phyloP scores from a whole-genome alignment of 2,329 filamentous ascomycete species.

The Coniochaeta sp. region DNA sequence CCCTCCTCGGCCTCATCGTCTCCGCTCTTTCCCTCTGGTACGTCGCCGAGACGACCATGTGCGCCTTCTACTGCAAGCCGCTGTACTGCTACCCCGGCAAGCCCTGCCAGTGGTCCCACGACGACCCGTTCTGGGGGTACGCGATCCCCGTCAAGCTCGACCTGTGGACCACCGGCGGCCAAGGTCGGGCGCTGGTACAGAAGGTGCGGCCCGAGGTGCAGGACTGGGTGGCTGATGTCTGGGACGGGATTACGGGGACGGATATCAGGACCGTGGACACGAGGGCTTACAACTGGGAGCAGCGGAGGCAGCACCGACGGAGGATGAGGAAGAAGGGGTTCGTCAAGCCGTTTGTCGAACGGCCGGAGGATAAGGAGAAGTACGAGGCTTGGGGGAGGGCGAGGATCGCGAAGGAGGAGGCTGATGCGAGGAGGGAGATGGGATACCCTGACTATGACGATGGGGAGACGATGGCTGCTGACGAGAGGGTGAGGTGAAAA shows the following conservation, averaged over 20 bases:
- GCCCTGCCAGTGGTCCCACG: slow-evolving; percentile 47
- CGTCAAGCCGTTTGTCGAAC: slow-evolving; percentile 25
- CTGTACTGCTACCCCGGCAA: slow-evolving; percentile 35
- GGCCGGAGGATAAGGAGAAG: slow-evolving; percentile 32
- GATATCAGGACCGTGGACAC: slow-evolving; percentile 38
- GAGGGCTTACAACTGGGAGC: slow-evolving; percentile 34
- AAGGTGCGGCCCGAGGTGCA: slow-evolving; percentile 33
- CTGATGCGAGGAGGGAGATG: slow-evolving; percentile 30
- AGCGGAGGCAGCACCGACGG: slow-evolving; percentile 41
- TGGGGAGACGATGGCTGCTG: slow-evolving; percentile 22
- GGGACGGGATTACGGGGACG: slow-evolving; percentile 36
- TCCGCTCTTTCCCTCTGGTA: slow-evolving; percentile 45
- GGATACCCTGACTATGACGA: slow-evolving; percentile 27
- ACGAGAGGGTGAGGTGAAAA: slow-evolving; percentile 11
- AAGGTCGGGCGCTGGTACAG: slow-evolving; percentile 32
- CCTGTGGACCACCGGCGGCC: slow-evolving; percentile 50
- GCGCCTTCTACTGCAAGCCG: slow-evolving; percentile 46
- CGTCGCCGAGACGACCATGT: slow-evolving; percentile 45
- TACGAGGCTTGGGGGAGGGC: slow-evolving; percentile 38
- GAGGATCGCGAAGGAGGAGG: slow-evolving; percentile 31
- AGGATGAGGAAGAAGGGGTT: slow-evolving; percentile 42
- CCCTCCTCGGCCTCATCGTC: slow-evolving; percentile 38
- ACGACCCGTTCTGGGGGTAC: slow-evolving; percentile 54
- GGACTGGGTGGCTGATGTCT: slow-evolving; percentile 40
- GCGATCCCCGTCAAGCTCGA: slow-evolving; percentile 57